Conservation (phyloP, 768 basidiomycete species). For the Scleroderma bovista region DNA sequence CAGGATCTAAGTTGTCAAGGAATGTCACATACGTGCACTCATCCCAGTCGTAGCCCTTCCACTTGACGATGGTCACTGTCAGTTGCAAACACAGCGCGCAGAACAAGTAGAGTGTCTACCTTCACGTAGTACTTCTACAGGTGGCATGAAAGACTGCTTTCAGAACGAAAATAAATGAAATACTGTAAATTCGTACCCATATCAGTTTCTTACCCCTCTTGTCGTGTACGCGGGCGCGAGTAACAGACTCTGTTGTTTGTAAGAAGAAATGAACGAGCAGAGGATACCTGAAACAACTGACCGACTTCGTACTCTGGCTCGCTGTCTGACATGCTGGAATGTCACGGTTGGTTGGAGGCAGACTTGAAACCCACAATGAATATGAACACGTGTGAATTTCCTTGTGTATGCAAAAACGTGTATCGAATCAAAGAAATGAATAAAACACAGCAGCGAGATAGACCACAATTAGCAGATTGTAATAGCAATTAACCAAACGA, state of each 20-base stretch:
- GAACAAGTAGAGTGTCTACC: slow-evolving; percentile 28
- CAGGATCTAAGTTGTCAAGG: neutral
- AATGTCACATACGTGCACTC: slow-evolving; percentile 51
- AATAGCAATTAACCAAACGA: slow-evolving; percentile 6
- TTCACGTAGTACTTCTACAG: slow-evolving; percentile 53
- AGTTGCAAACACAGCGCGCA: neutral
- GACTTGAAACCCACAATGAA: neutral
- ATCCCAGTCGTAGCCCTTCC: slow-evolving; percentile 51
- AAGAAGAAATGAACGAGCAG: slow-evolving; percentile 1
- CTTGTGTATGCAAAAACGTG: no score
- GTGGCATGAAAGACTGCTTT: slow-evolving; percentile 10
- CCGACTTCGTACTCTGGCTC: slow-evolving; percentile 64
- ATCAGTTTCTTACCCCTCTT: slow-evolving; percentile 40
- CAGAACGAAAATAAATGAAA: slow-evolving; percentile 6
- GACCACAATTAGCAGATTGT: slow-evolving; percentile 8
- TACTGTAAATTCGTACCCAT: slow-evolving; percentile 40
- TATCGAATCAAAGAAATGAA: no score
- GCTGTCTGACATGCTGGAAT: slow-evolving; percentile 22
- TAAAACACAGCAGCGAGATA: neutral
- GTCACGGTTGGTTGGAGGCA: neutral
- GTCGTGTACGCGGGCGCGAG: slow-evolving; percentile 45
- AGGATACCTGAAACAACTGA: slow-evolving; percentile 25
- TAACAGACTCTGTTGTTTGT: slow-evolving; percentile 42
- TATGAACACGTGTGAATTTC: neutral
- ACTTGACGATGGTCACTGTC: slow-evolving; percentile 30